Conservation (phyloP, 2,329 filamentous ascomycete species). For the Stagonosporopsis tanaceti region DNA sequence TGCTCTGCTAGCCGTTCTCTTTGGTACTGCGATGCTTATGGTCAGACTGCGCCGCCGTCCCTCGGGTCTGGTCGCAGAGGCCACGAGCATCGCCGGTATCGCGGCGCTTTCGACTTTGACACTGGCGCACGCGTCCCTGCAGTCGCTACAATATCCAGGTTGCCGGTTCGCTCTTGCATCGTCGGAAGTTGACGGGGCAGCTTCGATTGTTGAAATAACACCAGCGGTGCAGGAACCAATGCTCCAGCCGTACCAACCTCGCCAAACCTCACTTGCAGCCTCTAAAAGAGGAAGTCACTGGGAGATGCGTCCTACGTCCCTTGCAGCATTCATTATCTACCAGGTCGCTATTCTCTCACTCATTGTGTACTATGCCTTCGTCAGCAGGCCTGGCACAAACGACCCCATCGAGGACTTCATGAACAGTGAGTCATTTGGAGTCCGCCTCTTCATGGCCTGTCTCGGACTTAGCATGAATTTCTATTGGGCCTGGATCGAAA, state of each 20-base stretch:
- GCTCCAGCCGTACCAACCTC: not conserved
- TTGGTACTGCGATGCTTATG: not conserved
- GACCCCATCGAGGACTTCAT: constrained; percentile 20
- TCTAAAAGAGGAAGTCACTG: not conserved
- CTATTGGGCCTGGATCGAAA: constrained; percentile 11
- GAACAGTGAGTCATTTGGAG: constrained; percentile 18
- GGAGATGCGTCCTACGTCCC: not conserved
- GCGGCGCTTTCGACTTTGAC: not conserved
- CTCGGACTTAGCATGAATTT: not conserved
- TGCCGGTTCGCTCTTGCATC: not conserved
- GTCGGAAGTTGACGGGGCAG: not conserved
- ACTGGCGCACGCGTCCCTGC: not conserved
- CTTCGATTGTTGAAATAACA: not conserved
- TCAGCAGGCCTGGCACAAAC: constrained; percentile 12
- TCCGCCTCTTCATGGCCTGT: constrained; percentile 18
- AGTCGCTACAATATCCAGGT: not conserved
- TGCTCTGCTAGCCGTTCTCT: not conserved
- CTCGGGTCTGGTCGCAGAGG: not conserved
- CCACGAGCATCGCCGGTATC: not conserved
- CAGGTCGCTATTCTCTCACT: not conserved
- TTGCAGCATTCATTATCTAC: not conserved
- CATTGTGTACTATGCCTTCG: constrained; percentile 21
- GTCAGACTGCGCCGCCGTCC: not conserved
- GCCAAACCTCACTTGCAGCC: not conserved
- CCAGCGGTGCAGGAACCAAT: not conserved